phyloP scores from a whole-genome alignment of 441 rosid species.

The Gossypium gossypioides region DNA sequence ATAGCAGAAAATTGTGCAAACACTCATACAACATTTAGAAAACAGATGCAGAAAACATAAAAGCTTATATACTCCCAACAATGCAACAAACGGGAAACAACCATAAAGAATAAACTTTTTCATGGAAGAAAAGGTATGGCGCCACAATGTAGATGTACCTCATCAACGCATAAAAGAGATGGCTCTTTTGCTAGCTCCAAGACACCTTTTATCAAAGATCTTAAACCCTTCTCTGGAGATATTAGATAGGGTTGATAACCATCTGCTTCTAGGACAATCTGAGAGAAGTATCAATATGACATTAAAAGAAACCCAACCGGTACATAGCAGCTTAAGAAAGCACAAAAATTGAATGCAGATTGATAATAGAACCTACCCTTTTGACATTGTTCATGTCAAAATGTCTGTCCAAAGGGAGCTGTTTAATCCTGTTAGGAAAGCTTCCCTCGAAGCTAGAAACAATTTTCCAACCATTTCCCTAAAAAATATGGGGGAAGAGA shows the following conservation, averaged over 20 bases:
- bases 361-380: conserved; percentile 46
- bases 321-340: conserved; percentile 12
- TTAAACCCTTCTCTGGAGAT: conserved; percentile 93
- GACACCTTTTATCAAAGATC: conserved; percentile 85
- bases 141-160: conserved; percentile 13
- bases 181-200: conserved; percentile 95
- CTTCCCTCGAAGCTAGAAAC: conserved; percentile 95
- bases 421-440: conserved; percentile 82
- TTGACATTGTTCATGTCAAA: conserved; percentile 79
- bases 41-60: background rate
- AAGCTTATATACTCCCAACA: background rate
- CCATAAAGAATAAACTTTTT: background rate
- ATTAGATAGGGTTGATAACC: conserved; percentile 97
- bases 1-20: background rate
- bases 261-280: conserved; percentile 92
- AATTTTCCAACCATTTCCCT: conserved; percentile 97
- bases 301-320: conserved; percentile 1
- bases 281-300: conserved; percentile 18
- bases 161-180: conserved; percentile 55
- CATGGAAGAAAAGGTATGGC: background rate
- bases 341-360: background rate
- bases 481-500: conserved; percentile 16
- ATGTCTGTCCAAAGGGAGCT: conserved; percentile 91
- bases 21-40: background rate
- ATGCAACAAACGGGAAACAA: background rate